A percentile compares a stretch with the other conserved stretches of the same genome.
Conservation (phyloP, 163 green algal species). For the Volvox carteri region DNA sequence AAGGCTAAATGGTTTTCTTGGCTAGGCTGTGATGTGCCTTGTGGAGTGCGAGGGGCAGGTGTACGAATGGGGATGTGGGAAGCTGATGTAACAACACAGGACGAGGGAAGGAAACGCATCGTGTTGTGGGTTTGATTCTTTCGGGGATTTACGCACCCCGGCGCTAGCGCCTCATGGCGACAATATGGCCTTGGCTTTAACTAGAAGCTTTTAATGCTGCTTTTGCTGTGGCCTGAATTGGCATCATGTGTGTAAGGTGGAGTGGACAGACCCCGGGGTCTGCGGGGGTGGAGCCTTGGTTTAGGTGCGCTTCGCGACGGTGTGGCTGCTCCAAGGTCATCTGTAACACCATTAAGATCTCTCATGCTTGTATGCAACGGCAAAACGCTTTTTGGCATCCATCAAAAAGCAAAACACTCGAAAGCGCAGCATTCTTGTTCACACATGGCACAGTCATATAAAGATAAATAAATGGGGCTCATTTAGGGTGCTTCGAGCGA, state of each 20-base stretch:
- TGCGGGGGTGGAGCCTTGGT: background rate
- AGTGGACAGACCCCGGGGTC: slow-evolving; percentile 7
- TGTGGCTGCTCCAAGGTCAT: background rate
- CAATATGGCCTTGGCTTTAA: background rate
- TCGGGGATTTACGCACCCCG: no score
- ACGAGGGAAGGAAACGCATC: no score
- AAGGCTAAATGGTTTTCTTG: no score
- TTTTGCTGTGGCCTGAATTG: background rate
- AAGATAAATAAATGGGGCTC: background rate
- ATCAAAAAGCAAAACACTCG: background rate
- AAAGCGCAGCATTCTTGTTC: background rate
- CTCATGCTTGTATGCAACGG: background rate
- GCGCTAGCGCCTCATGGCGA: no score
- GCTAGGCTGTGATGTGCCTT: no score
- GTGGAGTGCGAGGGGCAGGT: no score
- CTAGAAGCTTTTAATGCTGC: background rate
- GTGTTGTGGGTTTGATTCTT: no score
- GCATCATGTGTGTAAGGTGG: background rate
- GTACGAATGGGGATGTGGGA: no score
- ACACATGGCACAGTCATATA: background rate
- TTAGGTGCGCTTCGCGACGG: background rate
- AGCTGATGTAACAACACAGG: no score
- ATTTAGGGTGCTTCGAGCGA: background rate
- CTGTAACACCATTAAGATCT: background rate
- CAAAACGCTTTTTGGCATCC: background rate